Percentiles rank a stretch among this genome's conserved stretches.
Conservation (phyloP, 1,284 basidiomycete genomes). For the Porogramme epimiltina region DNA sequence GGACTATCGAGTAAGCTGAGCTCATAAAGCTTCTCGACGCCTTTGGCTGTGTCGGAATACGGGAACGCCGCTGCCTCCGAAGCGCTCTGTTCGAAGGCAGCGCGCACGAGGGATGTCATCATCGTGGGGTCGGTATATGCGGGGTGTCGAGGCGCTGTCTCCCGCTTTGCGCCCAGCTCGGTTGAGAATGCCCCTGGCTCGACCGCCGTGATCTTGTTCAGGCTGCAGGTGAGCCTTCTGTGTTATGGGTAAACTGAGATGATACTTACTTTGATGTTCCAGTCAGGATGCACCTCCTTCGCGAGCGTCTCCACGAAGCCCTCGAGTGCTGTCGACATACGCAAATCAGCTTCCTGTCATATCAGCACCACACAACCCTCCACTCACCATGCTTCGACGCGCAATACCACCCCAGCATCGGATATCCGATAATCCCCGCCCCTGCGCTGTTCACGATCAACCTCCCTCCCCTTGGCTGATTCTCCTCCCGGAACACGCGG, state of each 20-base stretch:
- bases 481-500: constrained; percentile 39
- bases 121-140: constrained; percentile 13
- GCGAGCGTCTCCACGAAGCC: constrained; percentile 34
- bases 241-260: too few species aligned
- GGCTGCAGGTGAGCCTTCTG: background rate
- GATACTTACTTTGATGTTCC: constrained; percentile 34
- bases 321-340: constrained; percentile 32
- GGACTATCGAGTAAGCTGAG: constrained; percentile 19
- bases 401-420: constrained; percentile 33
- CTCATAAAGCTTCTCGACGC: background rate
- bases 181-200: constrained; percentile 19
- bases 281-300: constrained; percentile 29
- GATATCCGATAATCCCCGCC: constrained; percentile 25
- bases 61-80: background rate
- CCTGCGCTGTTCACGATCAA: constrained; percentile 34
- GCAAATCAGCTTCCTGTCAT: background rate
- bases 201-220: constrained; percentile 14
- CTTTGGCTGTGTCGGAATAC: constrained; percentile 3
- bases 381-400: constrained; percentile 30
- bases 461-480: constrained; percentile 35
- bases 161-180: background rate
- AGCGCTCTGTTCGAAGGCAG: background rate
- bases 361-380: background rate
- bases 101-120: constrained; percentile 1
- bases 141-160: constrained; percentile 9